A percentile compares a stretch with the other conserved stretches of the same genome.
These are phyloP conservation scores for Aspergillus taichungensis DNA, from an alignment of 495 filamentous ascomycete genomes.

Conservation along the genomic window DNA sequence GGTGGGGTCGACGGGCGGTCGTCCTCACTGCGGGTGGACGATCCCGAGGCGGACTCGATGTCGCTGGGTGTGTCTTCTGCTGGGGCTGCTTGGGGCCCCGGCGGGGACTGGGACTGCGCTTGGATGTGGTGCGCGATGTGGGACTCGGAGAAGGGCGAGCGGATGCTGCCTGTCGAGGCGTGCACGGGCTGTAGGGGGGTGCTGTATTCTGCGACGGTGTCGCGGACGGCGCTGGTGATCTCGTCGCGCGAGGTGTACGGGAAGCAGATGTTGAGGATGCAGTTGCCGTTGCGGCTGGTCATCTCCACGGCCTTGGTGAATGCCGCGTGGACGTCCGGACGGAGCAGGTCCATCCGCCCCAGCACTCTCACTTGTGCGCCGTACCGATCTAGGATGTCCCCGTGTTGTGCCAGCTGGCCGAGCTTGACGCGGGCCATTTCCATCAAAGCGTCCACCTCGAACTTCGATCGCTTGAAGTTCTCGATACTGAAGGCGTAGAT, in stretches of 20 bases:
- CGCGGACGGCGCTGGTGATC: conserved; percentile 83
- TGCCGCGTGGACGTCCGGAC: conserved; percentile 77
- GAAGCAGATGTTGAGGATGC: conserved; percentile 91
- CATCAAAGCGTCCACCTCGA: conserved; percentile 96
- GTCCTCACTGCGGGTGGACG: conserved; percentile 27
- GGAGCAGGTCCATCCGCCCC: conserved; percentile 70
- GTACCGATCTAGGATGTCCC: conserved; percentile 86
- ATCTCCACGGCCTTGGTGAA: conserved; percentile 74
- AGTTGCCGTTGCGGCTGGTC: conserved; percentile 73
- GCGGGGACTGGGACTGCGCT: conserved; percentile 30
- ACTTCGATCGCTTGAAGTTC: conserved; percentile 97
- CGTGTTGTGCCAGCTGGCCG: conserved; percentile 81
- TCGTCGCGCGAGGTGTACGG: conserved; percentile 95
- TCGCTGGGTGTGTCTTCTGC: conserved; percentile 29
- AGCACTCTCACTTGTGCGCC: conserved; percentile 79
- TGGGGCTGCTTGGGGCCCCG: conserved; percentile 17
- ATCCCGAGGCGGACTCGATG: conserved; percentile 28
- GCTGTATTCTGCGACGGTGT: conserved; percentile 77
- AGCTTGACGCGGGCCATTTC: conserved; percentile 95
- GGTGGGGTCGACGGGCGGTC: conserved; percentile 15
- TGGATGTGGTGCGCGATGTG: conserved; percentile 81
- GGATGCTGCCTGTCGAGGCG: conserved; percentile 25
- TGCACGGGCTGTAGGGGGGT: conserved; percentile 44
- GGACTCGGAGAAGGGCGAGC: conserved; percentile 71
- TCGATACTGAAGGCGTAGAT: conserved; percentile 98